Evolutionary conservation across 2,329 filamentous ascomycete genomes (phyloP).

Genomic region (Dactylella cylindrospora): DNA sequence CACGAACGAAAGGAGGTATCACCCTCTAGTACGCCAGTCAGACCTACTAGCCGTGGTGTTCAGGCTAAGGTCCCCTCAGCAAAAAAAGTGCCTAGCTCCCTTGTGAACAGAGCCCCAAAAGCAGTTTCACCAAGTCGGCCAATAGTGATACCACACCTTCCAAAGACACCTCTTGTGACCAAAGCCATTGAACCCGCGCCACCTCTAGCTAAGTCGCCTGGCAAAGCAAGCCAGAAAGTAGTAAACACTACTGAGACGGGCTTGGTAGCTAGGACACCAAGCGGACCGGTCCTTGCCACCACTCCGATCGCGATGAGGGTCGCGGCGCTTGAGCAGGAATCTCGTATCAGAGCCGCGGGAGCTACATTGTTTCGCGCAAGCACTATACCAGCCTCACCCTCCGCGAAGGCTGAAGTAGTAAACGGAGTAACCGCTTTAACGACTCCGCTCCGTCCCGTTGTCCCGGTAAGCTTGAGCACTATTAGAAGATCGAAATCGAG

Average conservation of each 20-base stretch:
- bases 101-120: too few relatives aligned
- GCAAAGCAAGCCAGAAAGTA: conserved; percentile 6
- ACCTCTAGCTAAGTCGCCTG: neutral
- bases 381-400: neutral
- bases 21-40: neutral
- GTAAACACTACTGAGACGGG: neutral
- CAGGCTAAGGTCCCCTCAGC: neutral
- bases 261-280: neutral
- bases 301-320: conserved; percentile 5
- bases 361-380: neutral
- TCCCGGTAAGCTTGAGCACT: conserved; percentile 1
- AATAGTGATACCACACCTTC: neutral
- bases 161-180: neutral
- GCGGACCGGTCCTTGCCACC: neutral
- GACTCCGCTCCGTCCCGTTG: neutral
- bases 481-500: conserved; percentile 4
- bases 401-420: neutral
- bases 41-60: too few relatives aligned
- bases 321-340: conserved; percentile 4
- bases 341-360: neutral
- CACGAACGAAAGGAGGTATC: neutral
- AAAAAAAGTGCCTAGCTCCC: too few relatives aligned
- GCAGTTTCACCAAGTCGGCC: neutral
- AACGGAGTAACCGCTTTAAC: neutral
- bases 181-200: neutral